Base-by-base conservation (phyloP, 495 filamentous ascomycete species). In the Aspergillus conjunctus region DNA sequence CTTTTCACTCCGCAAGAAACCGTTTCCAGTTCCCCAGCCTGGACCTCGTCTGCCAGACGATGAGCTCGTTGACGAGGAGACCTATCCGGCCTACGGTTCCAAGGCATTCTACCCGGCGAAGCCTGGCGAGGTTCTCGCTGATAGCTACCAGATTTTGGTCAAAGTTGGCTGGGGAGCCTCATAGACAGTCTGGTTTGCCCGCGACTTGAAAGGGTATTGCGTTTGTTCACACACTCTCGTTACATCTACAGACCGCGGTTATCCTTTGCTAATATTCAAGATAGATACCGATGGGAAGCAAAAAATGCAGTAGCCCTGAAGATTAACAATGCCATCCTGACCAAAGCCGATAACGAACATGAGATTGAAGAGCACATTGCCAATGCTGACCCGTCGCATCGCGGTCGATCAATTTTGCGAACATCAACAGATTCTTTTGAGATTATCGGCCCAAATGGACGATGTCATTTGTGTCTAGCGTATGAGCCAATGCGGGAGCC, bases 81-180 rank as follows among this genome's bases (percentile, higher is more conserved):
- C 62, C 59, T 72, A 53, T 34, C 72, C 67, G 53, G 52, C 68
- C 50, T 81, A 80, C 52, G 26, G 73, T 51, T 72, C 73, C 43
- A 72, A 73, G 59, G 39, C 52, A 52, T 81, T 75, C 67, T 80
- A 77, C 66, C 77, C 77, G 43, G 73, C 65, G 44, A 73, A 75
- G 46, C 69, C 75, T 55, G 76, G 76, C 37, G 77, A 82, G 37
- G 51, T 78, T 37, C 68, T 75, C 54, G 67, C 64, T 39, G 61
- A 73, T 64, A 67, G 70, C 53, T 80, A 79, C 54, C 71, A 79
- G 68, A 68, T 63, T 52, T 22, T 77, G 33, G 66, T 73, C 44
- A 80, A 79, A 62, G 62, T 80, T 65, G 77, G 76, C 56, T 80
- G 71, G 71, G 77, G 77, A 14, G 62, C 66, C 15, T 66, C 68